Percentiles rank a stretch among this genome's conserved stretches.
Conservation (phyloP, 106 monocot genomes). For the Posidonia australis region DNA sequence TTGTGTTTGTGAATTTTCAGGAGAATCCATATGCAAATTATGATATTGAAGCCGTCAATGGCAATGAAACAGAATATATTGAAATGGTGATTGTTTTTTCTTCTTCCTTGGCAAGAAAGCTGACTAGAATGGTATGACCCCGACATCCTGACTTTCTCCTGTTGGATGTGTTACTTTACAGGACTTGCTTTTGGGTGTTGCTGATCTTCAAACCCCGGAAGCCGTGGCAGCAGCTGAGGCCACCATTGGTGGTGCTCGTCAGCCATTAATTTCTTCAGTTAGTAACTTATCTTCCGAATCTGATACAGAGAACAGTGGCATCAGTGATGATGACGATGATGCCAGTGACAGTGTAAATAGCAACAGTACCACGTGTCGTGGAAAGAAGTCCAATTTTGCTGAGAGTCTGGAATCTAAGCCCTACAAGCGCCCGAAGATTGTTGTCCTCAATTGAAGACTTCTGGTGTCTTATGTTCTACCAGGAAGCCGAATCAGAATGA, state of each 20-base stretch:
- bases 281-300: constrained; percentile 17
- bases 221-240: constrained; percentile 71
- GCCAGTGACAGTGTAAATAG: not conserved
- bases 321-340: constrained; percentile 23
- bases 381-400: not conserved
- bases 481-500: not conserved
- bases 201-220: constrained; percentile 67
- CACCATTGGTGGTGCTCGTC: constrained; percentile 16
- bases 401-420: constrained; percentile 1
- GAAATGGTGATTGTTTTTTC: constrained; percentile 45
- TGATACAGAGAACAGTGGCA: constrained; percentile 13
- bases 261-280: not conserved
- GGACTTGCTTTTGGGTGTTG: constrained; percentile 89
- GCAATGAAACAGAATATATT: constrained; percentile 62
- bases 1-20: constrained; percentile 15
- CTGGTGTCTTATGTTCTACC: not conserved
- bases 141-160: not conserved
- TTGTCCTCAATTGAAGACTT: constrained; percentile 7
- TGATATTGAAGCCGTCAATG: constrained; percentile 67
- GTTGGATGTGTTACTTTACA: constrained; percentile 10
- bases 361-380: not conserved
- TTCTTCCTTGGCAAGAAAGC: not conserved
- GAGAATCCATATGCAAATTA: constrained; percentile 31
- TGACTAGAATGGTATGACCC: not conserved
- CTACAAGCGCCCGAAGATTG: constrained; percentile 17